phyloP scores from a whole-genome alignment of 768 basidiomycete species.

The Mycena maculata region DNA sequence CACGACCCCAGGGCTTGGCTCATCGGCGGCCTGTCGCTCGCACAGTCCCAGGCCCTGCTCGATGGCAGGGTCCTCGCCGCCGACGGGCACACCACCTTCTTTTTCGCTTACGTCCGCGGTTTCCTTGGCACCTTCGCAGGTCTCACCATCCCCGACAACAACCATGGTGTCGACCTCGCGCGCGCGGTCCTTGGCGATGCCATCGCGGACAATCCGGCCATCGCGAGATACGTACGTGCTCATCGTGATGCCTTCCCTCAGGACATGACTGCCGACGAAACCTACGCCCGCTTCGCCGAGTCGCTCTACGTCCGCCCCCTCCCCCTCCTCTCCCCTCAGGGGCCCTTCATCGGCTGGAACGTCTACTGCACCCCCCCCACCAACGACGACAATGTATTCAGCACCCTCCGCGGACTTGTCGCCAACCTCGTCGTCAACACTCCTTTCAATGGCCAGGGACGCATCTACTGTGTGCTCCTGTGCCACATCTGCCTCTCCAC shows the following conservation, averaged over 20 bases:
- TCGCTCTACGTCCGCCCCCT: neutral
- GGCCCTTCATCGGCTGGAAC: slow-evolving; percentile 3
- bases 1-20: slow-evolving; percentile 1
- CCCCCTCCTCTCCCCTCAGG: neutral
- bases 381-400: neutral
- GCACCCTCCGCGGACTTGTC: neutral
- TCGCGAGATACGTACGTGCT: neutral
- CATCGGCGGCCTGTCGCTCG: neutral
- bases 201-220: neutral
- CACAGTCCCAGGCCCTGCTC: neutral
- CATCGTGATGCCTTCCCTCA: neutral
- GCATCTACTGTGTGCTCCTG: neutral
- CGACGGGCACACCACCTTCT: neutral
- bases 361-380: neutral
- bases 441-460: neutral
- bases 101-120: neutral
- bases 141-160: neutral
- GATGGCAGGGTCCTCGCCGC: neutral
- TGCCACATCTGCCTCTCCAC: slow-evolving; percentile 8
- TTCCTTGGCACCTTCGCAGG: neutral
- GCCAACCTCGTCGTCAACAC: neutral
- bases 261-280: neutral
- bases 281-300: neutral
- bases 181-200: neutral
- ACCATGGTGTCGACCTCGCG: neutral